These are phyloP conservation scores for Epichloe aotearoae DNA, from an alignment of 2,329 filamentous ascomycete genomes.

Conservation along the genomic window DNA sequence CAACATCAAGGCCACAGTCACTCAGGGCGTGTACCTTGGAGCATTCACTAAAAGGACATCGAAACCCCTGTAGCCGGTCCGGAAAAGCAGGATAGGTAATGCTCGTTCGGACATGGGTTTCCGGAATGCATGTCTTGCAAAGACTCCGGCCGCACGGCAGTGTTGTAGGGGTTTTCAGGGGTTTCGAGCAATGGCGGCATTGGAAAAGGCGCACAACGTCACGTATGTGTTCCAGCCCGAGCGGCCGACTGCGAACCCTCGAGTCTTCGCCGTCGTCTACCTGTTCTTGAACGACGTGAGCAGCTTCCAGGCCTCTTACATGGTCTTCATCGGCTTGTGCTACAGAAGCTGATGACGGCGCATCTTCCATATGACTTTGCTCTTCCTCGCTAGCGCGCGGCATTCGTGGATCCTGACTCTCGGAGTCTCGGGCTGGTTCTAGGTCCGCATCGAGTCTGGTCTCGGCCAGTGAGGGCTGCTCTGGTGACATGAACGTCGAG, in stretches of 20 bases:
- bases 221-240: slow-evolving; percentile 10
- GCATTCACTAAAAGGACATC: slow-evolving; percentile 60
- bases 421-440: not conserved
- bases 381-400: not conserved
- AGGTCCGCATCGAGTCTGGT: slow-evolving; percentile 5
- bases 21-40: slow-evolving; percentile 57
- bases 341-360: not conserved
- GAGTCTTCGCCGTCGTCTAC: not conserved
- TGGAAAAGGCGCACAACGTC: slow-evolving; percentile 56
- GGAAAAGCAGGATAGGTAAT: slow-evolving; percentile 66
- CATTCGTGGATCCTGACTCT: not conserved
- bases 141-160: slow-evolving; percentile 72
- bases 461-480: slow-evolving; percentile 2
- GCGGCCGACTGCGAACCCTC: not conserved
- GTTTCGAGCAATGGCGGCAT: slow-evolving; percentile 59
- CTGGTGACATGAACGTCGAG: slow-evolving; percentile 8
- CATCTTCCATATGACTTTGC: not conserved
- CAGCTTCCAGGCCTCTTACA: not conserved
- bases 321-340: not conserved
- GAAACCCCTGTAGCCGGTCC: slow-evolving; percentile 54
- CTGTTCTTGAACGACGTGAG: not conserved
- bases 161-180: slow-evolving; percentile 55
- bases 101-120: slow-evolving; percentile 47
- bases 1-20: slow-evolving; percentile 68
- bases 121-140: slow-evolving; percentile 63